A percentile compares a stretch with the other conserved stretches of the same genome.
These are phyloP conservation scores for Zasmidium cellare DNA, from an alignment of 2,329 filamentous ascomycete genomes.

Conservation along the genomic window DNA sequence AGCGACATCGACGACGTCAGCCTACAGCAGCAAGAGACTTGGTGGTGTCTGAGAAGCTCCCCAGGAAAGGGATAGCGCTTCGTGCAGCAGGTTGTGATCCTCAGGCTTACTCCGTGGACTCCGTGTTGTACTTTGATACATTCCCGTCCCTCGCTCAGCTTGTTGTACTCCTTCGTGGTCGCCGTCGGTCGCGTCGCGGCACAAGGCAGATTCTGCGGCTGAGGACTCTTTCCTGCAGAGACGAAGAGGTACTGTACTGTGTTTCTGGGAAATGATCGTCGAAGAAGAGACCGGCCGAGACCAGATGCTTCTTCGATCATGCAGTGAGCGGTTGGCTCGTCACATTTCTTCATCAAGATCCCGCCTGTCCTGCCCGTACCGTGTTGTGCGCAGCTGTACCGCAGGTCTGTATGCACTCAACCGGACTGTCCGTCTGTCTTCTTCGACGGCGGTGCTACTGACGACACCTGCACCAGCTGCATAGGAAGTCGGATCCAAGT, in stretches of 20 bases:
- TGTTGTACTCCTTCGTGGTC: no score
- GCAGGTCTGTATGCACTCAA: slow-evolving; percentile 6
- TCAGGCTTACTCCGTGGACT: background rate
- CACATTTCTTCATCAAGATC: background rate
- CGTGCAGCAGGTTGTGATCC: background rate
- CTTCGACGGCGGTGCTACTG: background rate
- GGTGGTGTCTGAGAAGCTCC: no score
- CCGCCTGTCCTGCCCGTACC: background rate
- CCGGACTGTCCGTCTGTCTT: no score
- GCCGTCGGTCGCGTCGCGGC: no score
- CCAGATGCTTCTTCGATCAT: background rate
- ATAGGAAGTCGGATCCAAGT: no score
- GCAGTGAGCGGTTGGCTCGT: slow-evolving; percentile 11
- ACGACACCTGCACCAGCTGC: no score
- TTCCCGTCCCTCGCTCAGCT: background rate
- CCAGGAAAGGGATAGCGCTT: background rate
- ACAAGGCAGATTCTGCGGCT: no score
- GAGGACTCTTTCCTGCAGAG: no score
- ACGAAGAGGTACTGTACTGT: no score
- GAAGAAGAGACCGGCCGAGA: background rate
- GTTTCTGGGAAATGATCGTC: no score
- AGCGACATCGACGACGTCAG: background rate
- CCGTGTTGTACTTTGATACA: background rate
- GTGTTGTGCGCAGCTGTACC: background rate
- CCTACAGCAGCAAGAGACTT: background rate